These are phyloP conservation scores for Plantago ovata DNA, from an alignment of 257 asterid genomes.

Conservation along the genomic window DNA sequence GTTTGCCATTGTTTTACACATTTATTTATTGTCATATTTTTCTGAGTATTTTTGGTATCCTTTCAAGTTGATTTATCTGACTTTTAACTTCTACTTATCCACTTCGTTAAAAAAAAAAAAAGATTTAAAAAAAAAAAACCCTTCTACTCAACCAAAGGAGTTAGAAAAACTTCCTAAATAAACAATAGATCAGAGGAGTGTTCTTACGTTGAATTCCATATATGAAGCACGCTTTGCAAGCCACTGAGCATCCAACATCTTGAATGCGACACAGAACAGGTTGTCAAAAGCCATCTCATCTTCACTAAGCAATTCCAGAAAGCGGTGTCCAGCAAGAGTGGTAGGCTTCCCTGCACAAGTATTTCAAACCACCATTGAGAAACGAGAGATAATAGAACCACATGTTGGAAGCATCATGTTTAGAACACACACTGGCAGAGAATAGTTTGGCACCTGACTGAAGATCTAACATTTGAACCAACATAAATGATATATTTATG, in stretches of 20 bases:
- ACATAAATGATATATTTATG: slow-evolving; percentile 87
- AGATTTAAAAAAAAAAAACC: too few species aligned
- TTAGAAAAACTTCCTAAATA: too few species aligned
- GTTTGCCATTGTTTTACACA: too few species aligned
- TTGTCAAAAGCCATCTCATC: slow-evolving; percentile 93
- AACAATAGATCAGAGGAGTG: background rate
- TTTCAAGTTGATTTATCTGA: too few species aligned
- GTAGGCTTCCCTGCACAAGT: slow-evolving; percentile 57
- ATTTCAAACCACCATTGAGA: background rate
- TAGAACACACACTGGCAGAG: background rate
- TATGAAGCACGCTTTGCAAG: slow-evolving; percentile 87
- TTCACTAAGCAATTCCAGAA: slow-evolving; percentile 52
- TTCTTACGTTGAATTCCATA: slow-evolving; percentile 86
- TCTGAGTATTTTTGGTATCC: too few species aligned
- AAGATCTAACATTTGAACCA: slow-evolving; percentile 93
- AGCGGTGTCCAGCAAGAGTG: slow-evolving; percentile 61
- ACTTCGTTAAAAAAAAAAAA: too few species aligned
- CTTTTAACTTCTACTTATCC: too few species aligned
- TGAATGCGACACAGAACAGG: slow-evolving; percentile 85
- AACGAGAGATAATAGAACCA: background rate
- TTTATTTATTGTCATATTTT: too few species aligned
- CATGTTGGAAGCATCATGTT: too few species aligned
- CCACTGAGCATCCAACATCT: slow-evolving; percentile 91
- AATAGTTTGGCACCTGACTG: slow-evolving; percentile 70
- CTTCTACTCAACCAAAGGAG: too few species aligned